Evolutionary conservation across 768 basidiomycete species (phyloP), one percentile per base, ranked within the genome.

Genomic region (Boletus fagicola): DNA sequence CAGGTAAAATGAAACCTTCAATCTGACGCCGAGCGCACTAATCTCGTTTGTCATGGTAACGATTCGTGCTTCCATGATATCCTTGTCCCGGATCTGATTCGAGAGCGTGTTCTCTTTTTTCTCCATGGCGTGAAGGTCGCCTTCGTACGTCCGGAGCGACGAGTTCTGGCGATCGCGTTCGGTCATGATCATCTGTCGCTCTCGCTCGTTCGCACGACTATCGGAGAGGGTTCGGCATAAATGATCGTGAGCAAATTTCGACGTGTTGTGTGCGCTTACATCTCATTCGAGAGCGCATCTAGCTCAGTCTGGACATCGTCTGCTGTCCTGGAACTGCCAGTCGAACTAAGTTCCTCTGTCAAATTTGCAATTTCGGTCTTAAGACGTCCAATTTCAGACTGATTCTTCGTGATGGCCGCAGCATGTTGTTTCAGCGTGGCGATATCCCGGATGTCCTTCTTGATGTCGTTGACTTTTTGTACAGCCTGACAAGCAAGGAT

Each of bases 251-350:
- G 3, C 15, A 47, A 33, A 2, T 15, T 5, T n/a, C 6, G 24
- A 35, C 33, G 11, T 1, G 8, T n/a, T n/a, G 53, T 2, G n/a
- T 9, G 51, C 53, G 42, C 84, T 67, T 64, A 96, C 94, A 93
- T 77, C 58, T 87, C 78, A 16, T 74, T 75, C 1, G 80, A 77
- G 24, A 95, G 68, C 2, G 74, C 72, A 53, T 88, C 84, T 7
- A 97, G 76, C 66, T 97, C 87, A 26, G 64, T 74, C 69, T 98
- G 90, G 16, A 98, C 87, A 47, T 95, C 94, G 46, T 93, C 90
- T 1, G 83, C 82, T 1, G 94, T 94, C 72, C 85, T 91, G 15
- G 83, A 81, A 35, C 87, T 88, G 2, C 94, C 95, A 2, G 85
- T 85, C 8, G 80, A 73, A 20, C 80, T 74, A 16, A 99, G 79